A percentile compares a stretch with the other conserved stretches of the same genome.
Evolutionary conservation across 768 basidiomycete genomes (phyloP).

Genomic region (Hericium coralloides): DNA sequence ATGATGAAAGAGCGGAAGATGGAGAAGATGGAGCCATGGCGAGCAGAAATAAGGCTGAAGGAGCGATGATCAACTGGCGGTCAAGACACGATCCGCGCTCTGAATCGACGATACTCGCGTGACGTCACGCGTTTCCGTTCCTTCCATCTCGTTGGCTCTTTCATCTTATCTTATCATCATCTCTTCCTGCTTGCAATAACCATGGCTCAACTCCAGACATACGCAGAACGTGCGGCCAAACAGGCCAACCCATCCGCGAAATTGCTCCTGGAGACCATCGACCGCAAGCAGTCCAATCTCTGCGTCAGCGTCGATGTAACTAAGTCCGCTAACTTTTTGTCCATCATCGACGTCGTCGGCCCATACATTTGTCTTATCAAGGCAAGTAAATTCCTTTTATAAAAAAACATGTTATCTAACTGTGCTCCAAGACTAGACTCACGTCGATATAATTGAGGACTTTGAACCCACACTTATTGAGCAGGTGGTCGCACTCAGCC

Average conservation of each 20-base stretch:
- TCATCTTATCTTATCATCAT: conserved; percentile 1
- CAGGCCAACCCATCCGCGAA: conserved; percentile 72
- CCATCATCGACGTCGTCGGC: conserved; percentile 83
- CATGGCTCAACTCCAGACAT: conserved; percentile 37
- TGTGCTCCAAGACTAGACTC: conserved; percentile 52
- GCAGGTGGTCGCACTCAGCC: conserved; percentile 58
- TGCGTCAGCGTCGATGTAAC: conserved; percentile 96
- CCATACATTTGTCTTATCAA: conserved; percentile 91
- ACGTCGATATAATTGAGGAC: conserved; percentile 92
- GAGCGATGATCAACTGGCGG: not conserved
- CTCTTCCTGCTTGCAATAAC: not conserved
- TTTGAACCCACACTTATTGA: conserved; percentile 68
- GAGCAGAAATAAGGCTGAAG: not conserved
- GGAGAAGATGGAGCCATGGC: not conserved
- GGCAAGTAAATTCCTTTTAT: conserved; percentile 34
- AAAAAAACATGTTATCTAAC: conserved; percentile 22
- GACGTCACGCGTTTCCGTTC: not conserved
- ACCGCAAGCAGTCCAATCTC: conserved; percentile 82
- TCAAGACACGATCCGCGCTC: not conserved
- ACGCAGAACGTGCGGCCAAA: conserved; percentile 47
- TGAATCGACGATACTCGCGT: not conserved
- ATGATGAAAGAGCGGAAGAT: not conserved
- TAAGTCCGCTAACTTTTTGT: conserved; percentile 64
- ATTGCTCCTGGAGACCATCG: conserved; percentile 72
- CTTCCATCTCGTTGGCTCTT: conserved; percentile 1